Base-by-base conservation (phyloP, 164 flowering plant genomes). In the Vitis cinerea region DNA sequence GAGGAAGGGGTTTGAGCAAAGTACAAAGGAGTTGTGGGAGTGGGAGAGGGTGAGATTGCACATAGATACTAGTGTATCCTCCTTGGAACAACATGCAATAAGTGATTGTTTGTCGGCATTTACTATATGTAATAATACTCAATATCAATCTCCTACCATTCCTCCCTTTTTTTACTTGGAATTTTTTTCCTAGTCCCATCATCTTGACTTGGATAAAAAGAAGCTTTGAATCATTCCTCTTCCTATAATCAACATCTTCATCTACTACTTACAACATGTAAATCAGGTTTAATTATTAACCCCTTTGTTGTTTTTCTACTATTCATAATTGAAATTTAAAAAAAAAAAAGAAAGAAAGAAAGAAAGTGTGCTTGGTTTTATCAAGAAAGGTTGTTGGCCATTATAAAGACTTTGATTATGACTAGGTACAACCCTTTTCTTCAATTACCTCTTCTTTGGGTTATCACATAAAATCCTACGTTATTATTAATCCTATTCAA, bases 61-160 rank as follows among this genome's bases (percentile, higher is more conserved):
- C 27, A 57, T 58, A 59, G 71, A 63, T 71, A 66, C 63, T 59
- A 69, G 67, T 47, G 70, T 16, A 61, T 66, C 61, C 68, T 64
- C 29, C 50, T 65, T 74, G 74, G 72, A 68, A 8, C 62, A 66
- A 68, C 71, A 72, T 75, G 78, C 75, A 78, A 67, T 68, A 37
- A 65, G 78, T 59, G 68, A 65, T 54, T 62, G 61, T 37, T 55
- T 72, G 81, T 78, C 74, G 81, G 81, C 74, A 75, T 75, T 74
- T 72, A 63, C 61, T 68, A 74, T 65, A 64, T 66, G 72, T 72
- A 74, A 64, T 65, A 74, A 74, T 70, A 53, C 16, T n/a, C 14
- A 64, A 50, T 49, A 60, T 52, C 48, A 23, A 54, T 9, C n/a
- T 5, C 12, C 37, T 19, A 12, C 8, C 29, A 52, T 52, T 13